These are phyloP conservation scores for Karstenula rhodostoma DNA, from an alignment of 2,329 filamentous ascomycete species.

Conservation along the genomic window DNA sequence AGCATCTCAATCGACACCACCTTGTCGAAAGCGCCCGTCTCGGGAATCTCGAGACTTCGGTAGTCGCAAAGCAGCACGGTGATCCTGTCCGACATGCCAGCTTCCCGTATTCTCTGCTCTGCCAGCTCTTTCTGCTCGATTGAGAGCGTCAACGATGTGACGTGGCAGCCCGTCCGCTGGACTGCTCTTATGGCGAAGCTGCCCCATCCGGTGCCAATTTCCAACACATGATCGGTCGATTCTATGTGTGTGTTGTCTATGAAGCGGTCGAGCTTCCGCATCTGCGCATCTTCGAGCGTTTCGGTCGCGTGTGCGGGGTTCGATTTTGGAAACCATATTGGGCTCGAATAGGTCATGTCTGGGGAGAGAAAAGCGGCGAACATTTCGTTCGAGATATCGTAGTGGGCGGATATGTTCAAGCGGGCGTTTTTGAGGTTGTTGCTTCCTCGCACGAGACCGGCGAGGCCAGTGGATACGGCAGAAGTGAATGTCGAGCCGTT, in stretches of 20 bases:
- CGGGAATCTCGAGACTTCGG: constrained; percentile 64
- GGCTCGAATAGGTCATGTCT: constrained; percentile 81
- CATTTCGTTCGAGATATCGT: constrained; percentile 80
- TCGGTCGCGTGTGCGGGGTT: constrained; percentile 59
- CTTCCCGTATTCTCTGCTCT: constrained; percentile 68
- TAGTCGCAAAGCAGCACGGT: constrained; percentile 75
- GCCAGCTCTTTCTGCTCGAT: constrained; percentile 74
- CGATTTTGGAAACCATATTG: constrained; percentile 66
- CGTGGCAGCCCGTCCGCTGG: constrained; percentile 69
- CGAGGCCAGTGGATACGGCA: constrained; percentile 64
- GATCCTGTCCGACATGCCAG: constrained; percentile 68
- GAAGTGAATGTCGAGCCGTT: constrained; percentile 72
- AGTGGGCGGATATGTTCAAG: constrained; percentile 75
- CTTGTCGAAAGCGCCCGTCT: constrained; percentile 67
- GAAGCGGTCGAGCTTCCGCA: constrained; percentile 71
- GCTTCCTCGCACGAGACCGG: constrained; percentile 59
- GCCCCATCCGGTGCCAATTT: constrained; percentile 81
- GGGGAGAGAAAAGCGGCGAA: constrained; percentile 75
- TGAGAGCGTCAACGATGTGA: constrained; percentile 74
- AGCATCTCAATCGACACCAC: constrained; percentile 81
- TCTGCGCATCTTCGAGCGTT: constrained; percentile 70
- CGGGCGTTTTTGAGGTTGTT: constrained; percentile 60
- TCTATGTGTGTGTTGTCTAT: constrained; percentile 72
- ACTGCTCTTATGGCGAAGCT: constrained; percentile 76
- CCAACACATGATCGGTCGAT: constrained; percentile 71